Base-by-base conservation (phyloP, 73 alveolate genomes). In the Paramecium sexaurelia region DNA sequence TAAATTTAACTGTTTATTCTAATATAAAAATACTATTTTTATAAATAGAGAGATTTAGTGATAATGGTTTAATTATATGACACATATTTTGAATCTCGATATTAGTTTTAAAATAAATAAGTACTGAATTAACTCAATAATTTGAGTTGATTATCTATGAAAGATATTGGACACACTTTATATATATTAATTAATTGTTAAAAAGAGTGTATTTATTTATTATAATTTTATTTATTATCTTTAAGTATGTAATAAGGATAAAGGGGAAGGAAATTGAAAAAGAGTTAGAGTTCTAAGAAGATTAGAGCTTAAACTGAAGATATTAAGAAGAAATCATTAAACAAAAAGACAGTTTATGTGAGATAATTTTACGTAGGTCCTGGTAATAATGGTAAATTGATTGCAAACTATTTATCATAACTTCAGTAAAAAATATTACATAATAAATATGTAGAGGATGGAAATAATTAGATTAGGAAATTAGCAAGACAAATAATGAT, bases 361-460 rank as follows among this genome's bases (percentile, higher is more conserved):
- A 9, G 33, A 1, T 35, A 17, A 7, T 67, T 67, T 17, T 7
- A 7, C 7, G 85, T 67, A 6, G 85, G 85, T 7, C 51, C 85
- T 5, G 85, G 85, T 67, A 67, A 67, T 27, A 67, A 67, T 67
- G 85, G 85, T 7, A 67, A 67, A 67, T 19, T 67, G 85, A 67
- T 67, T 22, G 11, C 41, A 10, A n/a, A n/a, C n/a, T n/a, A n/a
- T n/a, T n/a, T n/a, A n/a, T n/a, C n/a, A n/a, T n/a, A n/a, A n/a
- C n/a, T 6, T 27, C 85, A 67, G 17, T 67, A 67, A 67, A 6
- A 9, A 26, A 19, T 19, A 27, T 85, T 55, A 15, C 17, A 32
- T 55, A 27, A 27, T 32, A 26, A n/a, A 17, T 32, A 17, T 85
- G n/a, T 41, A 85, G 92, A 71, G 92, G 92, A 20, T 85, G 92